These are phyloP conservation scores for Camelina sativa DNA, from an alignment of 345 rosid genomes.

Conservation along the genomic window DNA sequence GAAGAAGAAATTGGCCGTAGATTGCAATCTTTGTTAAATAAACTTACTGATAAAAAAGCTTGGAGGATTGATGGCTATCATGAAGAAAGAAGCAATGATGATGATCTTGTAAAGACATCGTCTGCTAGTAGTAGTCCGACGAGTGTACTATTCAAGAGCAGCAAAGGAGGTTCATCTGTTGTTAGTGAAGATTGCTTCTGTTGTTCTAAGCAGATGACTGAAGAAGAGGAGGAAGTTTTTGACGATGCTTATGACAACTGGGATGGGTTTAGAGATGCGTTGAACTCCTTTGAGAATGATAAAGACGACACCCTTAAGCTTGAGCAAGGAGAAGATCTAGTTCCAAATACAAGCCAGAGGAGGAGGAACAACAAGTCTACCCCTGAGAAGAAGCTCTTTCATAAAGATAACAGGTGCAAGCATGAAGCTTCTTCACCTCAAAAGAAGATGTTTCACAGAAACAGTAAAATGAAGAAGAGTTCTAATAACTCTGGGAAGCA, in stretches of 20 bases:
- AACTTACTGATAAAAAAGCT: slow-evolving; percentile 16
- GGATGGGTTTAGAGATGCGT: slow-evolving; percentile 50
- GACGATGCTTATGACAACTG: slow-evolving; percentile 47
- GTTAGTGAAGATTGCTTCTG: slow-evolving; percentile 34
- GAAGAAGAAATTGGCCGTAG: slow-evolving; percentile 13
- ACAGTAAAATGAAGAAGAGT: slow-evolving; percentile 31
- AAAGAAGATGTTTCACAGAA: background rate
- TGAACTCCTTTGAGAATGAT: slow-evolving; percentile 33
- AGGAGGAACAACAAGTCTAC: slow-evolving; percentile 11
- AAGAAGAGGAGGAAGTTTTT: slow-evolving; percentile 48
- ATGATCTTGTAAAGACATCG: slow-evolving; percentile 28
- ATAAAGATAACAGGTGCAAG: background rate
- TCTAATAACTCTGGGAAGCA: slow-evolving; percentile 21
- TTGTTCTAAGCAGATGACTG: slow-evolving; percentile 41
- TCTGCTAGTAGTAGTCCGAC: slow-evolving; percentile 37
- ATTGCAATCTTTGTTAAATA: slow-evolving; percentile 2
- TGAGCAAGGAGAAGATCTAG: slow-evolving; percentile 30
- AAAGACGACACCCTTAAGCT: slow-evolving; percentile 15
- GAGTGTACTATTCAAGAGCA: slow-evolving; percentile 41
- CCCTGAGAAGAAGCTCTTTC: background rate
- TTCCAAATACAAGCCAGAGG: slow-evolving; percentile 33
- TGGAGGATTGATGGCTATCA: slow-evolving; percentile 10
- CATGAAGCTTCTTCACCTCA: background rate
- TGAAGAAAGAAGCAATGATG: slow-evolving; percentile 7
- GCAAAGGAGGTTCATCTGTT: slow-evolving; percentile 1